Base-by-base conservation (phyloP, 352 stramenopile genomes). In the Globisporangium recalcitrans region DNA sequence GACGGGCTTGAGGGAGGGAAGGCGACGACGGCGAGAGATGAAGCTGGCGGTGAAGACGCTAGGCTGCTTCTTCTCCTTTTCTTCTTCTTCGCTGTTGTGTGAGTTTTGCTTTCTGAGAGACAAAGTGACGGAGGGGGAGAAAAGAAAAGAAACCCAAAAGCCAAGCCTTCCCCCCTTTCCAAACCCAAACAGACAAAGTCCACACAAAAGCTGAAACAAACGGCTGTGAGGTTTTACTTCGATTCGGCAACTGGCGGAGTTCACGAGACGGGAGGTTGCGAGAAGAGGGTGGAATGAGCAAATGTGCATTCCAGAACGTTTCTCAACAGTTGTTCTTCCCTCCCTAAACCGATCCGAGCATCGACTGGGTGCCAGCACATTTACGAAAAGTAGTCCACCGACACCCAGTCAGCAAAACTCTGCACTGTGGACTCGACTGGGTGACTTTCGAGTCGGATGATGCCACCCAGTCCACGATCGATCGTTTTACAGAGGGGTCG, bases 101-200 rank as follows among this genome's bases (percentile, higher is more conserved):
- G 65, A 63, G 64, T 68, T 73, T 73, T 73, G 58, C 59, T 63
- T 73, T 71, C 67, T 73, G 67, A 70, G 63, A 36, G 58, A 47
- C 38, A 46, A 46, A 46, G 38, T 59, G 55, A 65, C 31, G 14
- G 49, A 63, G 48, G 44, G 53, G 60, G 52, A 58, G 40, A 65
- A 52, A 83, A 80, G 58, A 64, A 75, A 74, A 22, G 14, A 13
- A 13, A 13, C 27, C 49, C 34, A 56, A 44, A 57, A 40, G 24
- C 46, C 27, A 27, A 26, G 24, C n/a, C n/a, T n/a, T 31, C 27
- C 27, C 27, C 27, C 27, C 5, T 31, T 31, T 31, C 5, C 38
- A 46, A 46, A 31, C n/a, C n/a, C n/a, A n/a, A n/a, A n/a, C n/a
- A n/a, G n/a, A n/a, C n/a, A n/a, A n/a, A n/a, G n/a, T n/a, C n/a